Conservation (phyloP, 2,329 filamentous ascomycete species). For the Escovopsis sp. region DNA sequence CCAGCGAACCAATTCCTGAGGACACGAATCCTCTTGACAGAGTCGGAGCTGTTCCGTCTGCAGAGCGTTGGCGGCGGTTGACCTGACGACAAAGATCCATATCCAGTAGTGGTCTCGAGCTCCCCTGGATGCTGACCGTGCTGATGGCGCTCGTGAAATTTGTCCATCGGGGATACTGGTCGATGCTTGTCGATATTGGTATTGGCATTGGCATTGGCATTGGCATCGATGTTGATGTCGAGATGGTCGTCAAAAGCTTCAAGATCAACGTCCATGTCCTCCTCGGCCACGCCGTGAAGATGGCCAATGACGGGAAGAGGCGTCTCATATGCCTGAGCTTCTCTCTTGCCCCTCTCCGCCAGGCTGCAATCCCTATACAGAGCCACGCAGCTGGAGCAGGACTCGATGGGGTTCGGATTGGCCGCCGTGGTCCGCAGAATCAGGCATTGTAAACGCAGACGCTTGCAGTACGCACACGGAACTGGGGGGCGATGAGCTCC, state of each 20-base stretch:
- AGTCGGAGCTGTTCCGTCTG: slow-evolving; percentile 23
- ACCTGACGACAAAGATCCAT: slow-evolving; percentile 4
- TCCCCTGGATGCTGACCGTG: too few species aligned
- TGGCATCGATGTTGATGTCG: slow-evolving; percentile 29
- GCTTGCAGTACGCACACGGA: slow-evolving; percentile 29
- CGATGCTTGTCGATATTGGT: slow-evolving; percentile 3
- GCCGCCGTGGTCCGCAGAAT: slow-evolving; percentile 29
- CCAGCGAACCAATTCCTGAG: slow-evolving; percentile 30
- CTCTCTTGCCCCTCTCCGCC: slow-evolving; percentile 26
- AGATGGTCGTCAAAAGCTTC: slow-evolving; percentile 25
- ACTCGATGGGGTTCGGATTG: slow-evolving; percentile 31
- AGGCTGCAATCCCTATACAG: slow-evolving; percentile 35
- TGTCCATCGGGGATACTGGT: not conserved
- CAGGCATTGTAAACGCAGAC: slow-evolving; percentile 29
- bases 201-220: slow-evolving; percentile 2
- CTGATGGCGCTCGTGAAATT: too few species aligned
- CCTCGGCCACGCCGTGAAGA: slow-evolving; percentile 31
- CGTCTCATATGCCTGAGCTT: slow-evolving; percentile 30
- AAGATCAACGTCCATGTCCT: too few species aligned
- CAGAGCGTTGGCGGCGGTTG: slow-evolving; percentile 5
- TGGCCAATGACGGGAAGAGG: slow-evolving; percentile 29
- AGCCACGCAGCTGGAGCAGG: slow-evolving; percentile 35
- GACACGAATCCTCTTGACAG: slow-evolving; percentile 28
- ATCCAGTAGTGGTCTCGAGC: not conserved
- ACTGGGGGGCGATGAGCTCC: slow-evolving; percentile 25